Evolutionary conservation across 371 early-diverging fungal genomes (phyloP), one percentile per base, ranked within the genome.

Genomic region (Batrachochytrium dendrobatidis): DNA sequence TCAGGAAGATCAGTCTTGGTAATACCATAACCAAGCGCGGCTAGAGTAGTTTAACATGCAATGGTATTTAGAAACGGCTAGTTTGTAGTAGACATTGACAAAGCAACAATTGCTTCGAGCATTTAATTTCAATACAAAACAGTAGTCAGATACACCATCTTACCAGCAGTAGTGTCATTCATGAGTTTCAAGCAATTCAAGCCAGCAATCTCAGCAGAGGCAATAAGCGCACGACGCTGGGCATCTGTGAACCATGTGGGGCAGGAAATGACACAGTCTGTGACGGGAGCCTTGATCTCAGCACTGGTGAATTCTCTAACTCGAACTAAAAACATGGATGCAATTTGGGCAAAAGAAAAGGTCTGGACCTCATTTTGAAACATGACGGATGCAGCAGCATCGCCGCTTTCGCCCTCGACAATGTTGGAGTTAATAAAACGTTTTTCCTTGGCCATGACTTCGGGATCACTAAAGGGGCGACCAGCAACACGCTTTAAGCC

Each of bases 401-500:
- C 93, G 65, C 88, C 91, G 57, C 82, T 84, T 79, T 89, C 90
- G 62, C 91, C 94, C 50, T 86, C 79, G 26, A 86, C 86, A 50
- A 97, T 70, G 60, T 88, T 83, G 56, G 85, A 81, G 62, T 87
- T 90, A 63, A 92, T 79, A 69, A 81, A 89, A 63, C 77, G 77
- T 67, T 82, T 80, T 83, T 95, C 98, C 48, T 86, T 62, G 66
- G 83, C 84, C 65, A 82, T 82, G 61, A 95, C 77, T 62, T 96
- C 97, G 54, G 85, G 84, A 69, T 99, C 99, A 25, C 76, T 72
- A 69, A 83, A 86, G 59, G 91, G 88, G 61, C 97, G 87, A 48
- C 99, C 99, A 53, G 91, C 83, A 55, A 99, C 76, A 69, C 99
- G 92, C 83, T 99, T 99, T 70, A 96, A 76, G 48, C 88, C 85